Base-by-base conservation (phyloP, 2,329 filamentous ascomycete species). In the Harringtonia lauricola region DNA sequence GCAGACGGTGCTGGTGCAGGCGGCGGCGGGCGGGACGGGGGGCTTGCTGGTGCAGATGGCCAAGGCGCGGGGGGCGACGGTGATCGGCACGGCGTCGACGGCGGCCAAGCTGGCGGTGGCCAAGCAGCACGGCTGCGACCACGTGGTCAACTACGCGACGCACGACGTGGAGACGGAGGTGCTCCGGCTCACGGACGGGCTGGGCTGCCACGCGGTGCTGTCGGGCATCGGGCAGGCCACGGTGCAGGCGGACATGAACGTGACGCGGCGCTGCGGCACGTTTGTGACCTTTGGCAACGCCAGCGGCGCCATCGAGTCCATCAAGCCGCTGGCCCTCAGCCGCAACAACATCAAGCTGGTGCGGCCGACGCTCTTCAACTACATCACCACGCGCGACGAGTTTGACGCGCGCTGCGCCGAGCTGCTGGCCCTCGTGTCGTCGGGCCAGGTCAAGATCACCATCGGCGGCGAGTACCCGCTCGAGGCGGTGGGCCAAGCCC, bases 151-250 rank as follows among this genome's bases (percentile, higher is more conserved):
- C 59, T 92, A 90, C 55, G 62, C 64, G 36, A 60, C 68, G 39
- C 74, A 79, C 34, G 70, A 72, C 51, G 66, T 82, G 18, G 71
- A 74, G 42, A 60, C 60, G 36, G 71, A 74, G 57, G 79, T 86
- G 6, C 66, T 72, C 53, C 70, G 81, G 55, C 76, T 86, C 36
- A 94, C 87, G 0, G 75, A 70, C 5, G 82, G 82, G 0, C 67
- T 79, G 49, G 89, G 89, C 8, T 80, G 83, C 3, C 74, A 78
- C 49, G 87, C 80, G 8, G 82, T 94, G 17, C 92, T 86, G 57
- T 87, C 94, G 58, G 84, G 85, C 10, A 84, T 94, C 6, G 89
- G 88, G 10, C 84, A 86, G 65, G 71, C 73, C 38, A 95, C 89
- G 0, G 92, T 90, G 62, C 85, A 94, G 54, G 72, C 78, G n/a